Evolutionary conservation across 257 asterid species (phyloP).

Genomic region (Lycium ferocissimum): DNA sequence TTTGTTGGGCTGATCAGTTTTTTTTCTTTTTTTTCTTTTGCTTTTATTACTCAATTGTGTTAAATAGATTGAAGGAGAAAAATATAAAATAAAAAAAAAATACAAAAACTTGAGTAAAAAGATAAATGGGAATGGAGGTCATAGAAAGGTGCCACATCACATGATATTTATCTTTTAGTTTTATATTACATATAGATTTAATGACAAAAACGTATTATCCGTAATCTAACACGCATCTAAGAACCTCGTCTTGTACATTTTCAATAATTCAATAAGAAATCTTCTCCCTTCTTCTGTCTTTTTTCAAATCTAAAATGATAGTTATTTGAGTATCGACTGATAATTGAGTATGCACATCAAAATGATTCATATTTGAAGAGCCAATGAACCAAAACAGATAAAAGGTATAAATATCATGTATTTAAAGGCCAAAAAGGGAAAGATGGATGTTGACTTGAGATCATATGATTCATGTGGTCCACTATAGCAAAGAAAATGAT

Average conservation of each 20-base stretch:
- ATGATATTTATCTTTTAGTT: too few relatives aligned
- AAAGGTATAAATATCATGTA: neutral
- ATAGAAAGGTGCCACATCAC: too few relatives aligned
- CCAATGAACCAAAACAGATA: neutral
- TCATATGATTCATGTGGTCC: neutral
- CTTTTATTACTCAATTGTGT: too few relatives aligned
- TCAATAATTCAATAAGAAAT: neutral
- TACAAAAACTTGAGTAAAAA: too few relatives aligned
- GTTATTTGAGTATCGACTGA: neutral
- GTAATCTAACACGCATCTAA: neutral
- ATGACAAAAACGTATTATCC: neutral
- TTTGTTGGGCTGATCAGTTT: too few relatives aligned
- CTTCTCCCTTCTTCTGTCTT: neutral
- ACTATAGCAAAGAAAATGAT: neutral
- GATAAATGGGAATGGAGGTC: too few relatives aligned
- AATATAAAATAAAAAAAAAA: too few relatives aligned
- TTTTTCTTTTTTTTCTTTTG: too few relatives aligned
- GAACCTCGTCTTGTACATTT: neutral
- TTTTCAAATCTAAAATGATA: neutral
- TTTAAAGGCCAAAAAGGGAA: neutral
- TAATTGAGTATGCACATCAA: neutral
- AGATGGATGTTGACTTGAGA: neutral
- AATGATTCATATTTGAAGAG: neutral
- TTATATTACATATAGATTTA: too few relatives aligned
- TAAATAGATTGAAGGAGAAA: too few relatives aligned